A percentile compares a stretch with the other conserved stretches of the same genome.
These are phyloP conservation scores for Ascochyta rabiei DNA, from an alignment of 2,329 filamentous ascomycete genomes.

Conservation along the genomic window DNA sequence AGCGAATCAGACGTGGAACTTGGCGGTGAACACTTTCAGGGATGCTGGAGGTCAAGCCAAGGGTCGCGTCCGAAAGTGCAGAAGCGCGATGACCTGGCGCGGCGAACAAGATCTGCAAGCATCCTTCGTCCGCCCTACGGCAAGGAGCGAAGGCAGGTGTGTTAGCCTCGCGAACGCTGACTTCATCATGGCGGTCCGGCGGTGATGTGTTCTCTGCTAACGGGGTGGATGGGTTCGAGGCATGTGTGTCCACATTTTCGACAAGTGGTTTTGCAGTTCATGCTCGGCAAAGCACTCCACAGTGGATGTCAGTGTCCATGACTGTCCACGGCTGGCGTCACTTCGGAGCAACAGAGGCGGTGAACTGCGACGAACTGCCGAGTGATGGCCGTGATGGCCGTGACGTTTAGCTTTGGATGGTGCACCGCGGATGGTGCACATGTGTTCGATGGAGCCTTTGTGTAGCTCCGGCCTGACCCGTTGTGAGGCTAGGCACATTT, in stretches of 20 bases:
- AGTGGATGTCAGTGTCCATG: constrained; percentile 21
- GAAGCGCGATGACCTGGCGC: constrained; percentile 49
- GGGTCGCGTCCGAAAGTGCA: constrained; percentile 37
- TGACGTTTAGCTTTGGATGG: constrained; percentile 33
- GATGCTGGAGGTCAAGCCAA: constrained; percentile 39
- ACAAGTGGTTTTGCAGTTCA: constrained; percentile 21
- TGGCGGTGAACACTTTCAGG: constrained; percentile 49
- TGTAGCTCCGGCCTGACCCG: constrained; percentile 43
- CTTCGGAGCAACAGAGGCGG: constrained; percentile 33
- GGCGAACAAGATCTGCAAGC: constrained; percentile 50
- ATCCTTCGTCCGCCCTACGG: constrained; percentile 41
- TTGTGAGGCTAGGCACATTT: constrained; percentile 22
- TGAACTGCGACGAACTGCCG: constrained; percentile 46
- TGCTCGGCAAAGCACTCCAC: constrained; percentile 23
- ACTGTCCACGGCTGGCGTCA: constrained; percentile 19
- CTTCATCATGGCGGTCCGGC: constrained; percentile 45
- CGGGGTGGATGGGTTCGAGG: constrained; percentile 26
- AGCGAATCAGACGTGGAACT: constrained; percentile 41
- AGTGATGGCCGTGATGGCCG: constrained; percentile 32
- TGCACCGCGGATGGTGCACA: constrained; percentile 27
- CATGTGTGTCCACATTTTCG: constrained; percentile 1
- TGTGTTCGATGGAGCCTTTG: constrained; percentile 30
- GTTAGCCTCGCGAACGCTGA: constrained; percentile 45
- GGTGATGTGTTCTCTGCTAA: constrained; percentile 45
- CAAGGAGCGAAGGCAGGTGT: constrained; percentile 39